A percentile compares a stretch with the other conserved stretches of the same genome.
Evolutionary conservation across 139 green algal species (phyloP).

Genomic region (Pycnococcus provasolii): DNA sequence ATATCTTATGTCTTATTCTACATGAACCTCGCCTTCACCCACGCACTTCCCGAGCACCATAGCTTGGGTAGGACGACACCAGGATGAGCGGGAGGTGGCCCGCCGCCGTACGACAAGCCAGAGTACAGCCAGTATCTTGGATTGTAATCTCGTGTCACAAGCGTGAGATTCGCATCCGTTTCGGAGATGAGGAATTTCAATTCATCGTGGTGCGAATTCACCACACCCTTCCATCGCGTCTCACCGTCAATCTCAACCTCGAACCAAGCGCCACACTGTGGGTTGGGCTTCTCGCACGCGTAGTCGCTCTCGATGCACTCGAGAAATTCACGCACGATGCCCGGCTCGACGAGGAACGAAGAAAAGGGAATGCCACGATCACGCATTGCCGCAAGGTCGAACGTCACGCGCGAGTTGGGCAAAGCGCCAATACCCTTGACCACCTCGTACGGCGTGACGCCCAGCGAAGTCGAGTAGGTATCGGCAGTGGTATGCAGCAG

Average conservation of each 20-base stretch:
- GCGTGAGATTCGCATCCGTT: too few species aligned
- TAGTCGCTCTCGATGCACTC: not conserved
- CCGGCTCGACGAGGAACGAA: not conserved
- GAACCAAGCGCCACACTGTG: constrained; percentile 10
- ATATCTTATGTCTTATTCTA: too few species aligned
- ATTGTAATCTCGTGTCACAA: too few species aligned
- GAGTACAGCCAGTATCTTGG: too few species aligned
- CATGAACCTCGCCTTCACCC: too few species aligned
- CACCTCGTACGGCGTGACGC: not conserved
- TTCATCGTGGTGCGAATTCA: too few species aligned
- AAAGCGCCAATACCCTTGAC: not conserved
- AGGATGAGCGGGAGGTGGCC: too few species aligned
- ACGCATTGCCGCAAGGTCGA: constrained; percentile 13
- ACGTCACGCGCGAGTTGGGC: constrained; percentile 2
- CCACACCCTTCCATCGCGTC: too few species aligned
- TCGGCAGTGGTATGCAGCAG: not conserved
- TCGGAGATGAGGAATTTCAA: too few species aligned
- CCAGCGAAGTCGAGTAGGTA: not conserved
- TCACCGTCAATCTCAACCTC: constrained; percentile 7
- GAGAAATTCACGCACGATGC: constrained; percentile 7
- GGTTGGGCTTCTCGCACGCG: constrained; percentile 2
- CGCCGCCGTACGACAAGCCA: too few species aligned
- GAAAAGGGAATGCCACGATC: constrained; percentile 1
- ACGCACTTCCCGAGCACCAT: too few species aligned
- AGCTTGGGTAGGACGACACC: too few species aligned